Percentiles rank a stretch among this genome's conserved stretches.
These are phyloP conservation scores for Theileria annulata DNA, from an alignment of 169 alveolate species.

Conservation along the genomic window DNA sequence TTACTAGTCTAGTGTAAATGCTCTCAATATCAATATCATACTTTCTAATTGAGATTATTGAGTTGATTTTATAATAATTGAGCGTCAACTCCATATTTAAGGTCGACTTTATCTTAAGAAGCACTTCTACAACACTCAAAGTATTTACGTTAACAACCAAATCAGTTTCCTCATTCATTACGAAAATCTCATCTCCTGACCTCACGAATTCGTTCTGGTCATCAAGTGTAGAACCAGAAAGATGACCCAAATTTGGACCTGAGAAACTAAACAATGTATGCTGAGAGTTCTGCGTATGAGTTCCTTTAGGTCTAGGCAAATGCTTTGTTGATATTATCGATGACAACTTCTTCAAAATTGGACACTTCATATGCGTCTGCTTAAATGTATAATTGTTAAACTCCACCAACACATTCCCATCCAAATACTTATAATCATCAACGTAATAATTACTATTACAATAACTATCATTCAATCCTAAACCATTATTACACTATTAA, in stretches of 20 bases:
- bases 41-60: neutral
- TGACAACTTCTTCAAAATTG: slow-evolving; percentile 4
- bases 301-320: neutral
- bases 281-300: too few species aligned
- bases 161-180: neutral
- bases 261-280: neutral
- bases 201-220: neutral
- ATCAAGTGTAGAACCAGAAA: neutral
- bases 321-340: slow-evolving; percentile 5
- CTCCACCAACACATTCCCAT: slow-evolving; percentile 18
- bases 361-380: slow-evolving; percentile 2
- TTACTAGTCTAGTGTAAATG: slow-evolving; percentile 9
- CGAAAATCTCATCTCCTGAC: neutral
- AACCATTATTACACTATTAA: neutral
- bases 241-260: neutral
- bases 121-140: slow-evolving; percentile 10
- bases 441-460: slow-evolving; percentile 14
- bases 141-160: slow-evolving; percentile 11
- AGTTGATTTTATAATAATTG: slow-evolving; percentile 5
- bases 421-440: slow-evolving; percentile 19
- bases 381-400: slow-evolving; percentile 9
- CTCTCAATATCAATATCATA: slow-evolving; percentile 14
- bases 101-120: slow-evolving; percentile 10
- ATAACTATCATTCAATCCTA: slow-evolving; percentile 7
- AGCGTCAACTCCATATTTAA: slow-evolving; percentile 16